Evolutionary conservation across 352 stramenopile species (phyloP).

Genomic region (Globisporangium apiculatum): DNA sequence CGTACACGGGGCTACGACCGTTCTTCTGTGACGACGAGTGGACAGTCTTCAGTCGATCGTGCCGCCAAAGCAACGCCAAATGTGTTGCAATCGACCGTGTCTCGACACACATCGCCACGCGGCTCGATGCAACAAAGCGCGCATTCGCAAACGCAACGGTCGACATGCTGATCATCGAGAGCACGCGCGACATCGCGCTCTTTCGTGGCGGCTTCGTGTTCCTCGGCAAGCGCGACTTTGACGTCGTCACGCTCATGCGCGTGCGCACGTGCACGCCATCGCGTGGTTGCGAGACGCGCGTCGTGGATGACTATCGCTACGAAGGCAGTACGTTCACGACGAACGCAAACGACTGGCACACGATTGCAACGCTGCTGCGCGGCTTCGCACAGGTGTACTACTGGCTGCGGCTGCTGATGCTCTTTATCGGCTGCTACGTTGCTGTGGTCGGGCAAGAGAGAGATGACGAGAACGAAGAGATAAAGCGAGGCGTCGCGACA

Average conservation of each 20-base stretch:
- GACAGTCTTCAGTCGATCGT: slow-evolving; percentile 2
- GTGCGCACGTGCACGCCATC: not conserved
- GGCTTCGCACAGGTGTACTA: slow-evolving; percentile 6
- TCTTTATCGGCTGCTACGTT: slow-evolving; percentile 6
- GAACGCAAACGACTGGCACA: slow-evolving; percentile 1
- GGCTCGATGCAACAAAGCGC: not conserved
- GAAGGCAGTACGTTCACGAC: slow-evolving; percentile 7
- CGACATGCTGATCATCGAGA: slow-evolving; percentile 8
- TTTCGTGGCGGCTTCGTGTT: slow-evolving; percentile 1
- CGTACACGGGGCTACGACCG: slow-evolving; percentile 3
- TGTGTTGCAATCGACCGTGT: slow-evolving; percentile 1
- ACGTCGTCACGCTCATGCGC: slow-evolving; percentile 11
- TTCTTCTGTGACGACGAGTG: slow-evolving; percentile 10
- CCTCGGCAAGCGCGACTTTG: slow-evolving; percentile 1
- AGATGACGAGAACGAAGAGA: too few relatives aligned
- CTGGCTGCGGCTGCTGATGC: slow-evolving; percentile 2
- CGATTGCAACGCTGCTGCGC: slow-evolving; percentile 1
- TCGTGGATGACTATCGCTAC: slow-evolving; percentile 10
- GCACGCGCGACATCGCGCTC: slow-evolving; percentile 5
- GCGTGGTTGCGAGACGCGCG: not conserved
- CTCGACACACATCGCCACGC: not conserved
- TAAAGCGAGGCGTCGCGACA: too few relatives aligned
- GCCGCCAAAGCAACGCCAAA: not conserved
- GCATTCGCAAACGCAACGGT: slow-evolving; percentile 4
- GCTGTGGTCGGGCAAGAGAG: not conserved